Percentiles rank a stretch among this genome's conserved stretches.
phyloP scores from a whole-genome alignment of 352 stramenopile species.

The Phytophthora pisi region DNA sequence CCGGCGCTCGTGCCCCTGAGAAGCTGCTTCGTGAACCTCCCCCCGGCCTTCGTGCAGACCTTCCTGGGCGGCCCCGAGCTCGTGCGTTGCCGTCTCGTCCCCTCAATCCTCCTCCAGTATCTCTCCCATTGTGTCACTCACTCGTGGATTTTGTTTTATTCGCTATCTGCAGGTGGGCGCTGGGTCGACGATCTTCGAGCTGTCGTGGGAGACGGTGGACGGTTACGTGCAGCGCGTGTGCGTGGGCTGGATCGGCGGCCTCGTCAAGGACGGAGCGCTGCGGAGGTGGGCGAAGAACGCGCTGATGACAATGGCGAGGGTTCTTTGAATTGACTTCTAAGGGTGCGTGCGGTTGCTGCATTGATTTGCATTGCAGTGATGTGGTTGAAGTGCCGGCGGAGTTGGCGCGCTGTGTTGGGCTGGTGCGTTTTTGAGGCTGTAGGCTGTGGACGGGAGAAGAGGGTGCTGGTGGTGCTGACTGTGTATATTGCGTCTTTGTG shows the following conservation, averaged over 20 bases:
- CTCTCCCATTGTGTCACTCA: background rate
- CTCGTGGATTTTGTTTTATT: background rate
- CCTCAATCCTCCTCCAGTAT: background rate
- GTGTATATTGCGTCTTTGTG: background rate
- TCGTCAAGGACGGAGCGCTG: conserved; percentile 53
- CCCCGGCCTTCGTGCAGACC: conserved; percentile 63
- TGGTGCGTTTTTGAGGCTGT: conserved; percentile 48
- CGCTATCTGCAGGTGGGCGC: conserved; percentile 28
- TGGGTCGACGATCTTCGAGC: conserved; percentile 68
- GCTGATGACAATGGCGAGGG: background rate
- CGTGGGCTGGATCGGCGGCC: conserved; percentile 68
- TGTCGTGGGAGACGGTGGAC: conserved; percentile 83
- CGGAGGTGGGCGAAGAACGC: conserved; percentile 41
- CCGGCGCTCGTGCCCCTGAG: conserved; percentile 61
- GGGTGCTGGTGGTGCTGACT: background rate
- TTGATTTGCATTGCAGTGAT: conserved; percentile 45
- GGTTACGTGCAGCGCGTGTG: conserved; percentile 80
- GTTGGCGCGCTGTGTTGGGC: conserved; percentile 80
- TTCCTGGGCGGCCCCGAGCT: conserved; percentile 54
- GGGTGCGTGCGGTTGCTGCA: background rate
- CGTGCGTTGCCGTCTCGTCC: conserved; percentile 19
- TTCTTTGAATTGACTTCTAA: conserved; percentile 1
- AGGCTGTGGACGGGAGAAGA: background rate
- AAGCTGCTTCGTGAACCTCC: conserved; percentile 80
- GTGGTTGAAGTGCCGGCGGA: conserved; percentile 84